phyloP scores from a whole-genome alignment of 768 basidiomycete genomes.

The Rubroboletus satanas region DNA sequence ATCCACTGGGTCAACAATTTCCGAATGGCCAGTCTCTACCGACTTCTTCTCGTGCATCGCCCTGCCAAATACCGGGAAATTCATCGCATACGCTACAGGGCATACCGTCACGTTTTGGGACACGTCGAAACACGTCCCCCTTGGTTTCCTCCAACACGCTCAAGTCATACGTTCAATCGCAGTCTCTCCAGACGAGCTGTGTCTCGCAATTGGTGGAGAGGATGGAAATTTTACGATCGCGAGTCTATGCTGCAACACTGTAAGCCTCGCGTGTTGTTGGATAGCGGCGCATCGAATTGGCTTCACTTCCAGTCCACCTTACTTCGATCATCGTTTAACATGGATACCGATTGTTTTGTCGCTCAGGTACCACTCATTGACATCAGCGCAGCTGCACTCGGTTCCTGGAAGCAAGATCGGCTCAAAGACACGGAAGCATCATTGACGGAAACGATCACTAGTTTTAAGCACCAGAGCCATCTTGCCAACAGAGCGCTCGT shows the following conservation, averaged over 20 bases:
- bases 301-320: too few relatives aligned
- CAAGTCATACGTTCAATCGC: not conserved
- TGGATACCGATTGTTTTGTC: not conserved
- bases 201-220: not conserved
- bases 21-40: too few relatives aligned
- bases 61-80: not conserved
- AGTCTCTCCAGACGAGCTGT: not conserved
- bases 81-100: not conserved
- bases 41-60: not conserved
- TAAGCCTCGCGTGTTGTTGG: too few relatives aligned
- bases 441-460: not conserved
- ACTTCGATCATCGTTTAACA: too few relatives aligned
- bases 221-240: not conserved
- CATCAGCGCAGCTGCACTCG: too few relatives aligned
- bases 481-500: too few relatives aligned
- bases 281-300: too few relatives aligned
- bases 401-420: not conserved
- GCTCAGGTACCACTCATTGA: not conserved
- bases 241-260: too few relatives aligned
- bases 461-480: too few relatives aligned
- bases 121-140: not conserved
- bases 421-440: not conserved
- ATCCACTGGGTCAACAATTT: too few relatives aligned
- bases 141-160: not conserved
- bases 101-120: not conserved